These are phyloP conservation scores for Arabidopsis thaliana DNA, from an alignment of 345 rosid genomes.

Conservation along the genomic window DNA sequence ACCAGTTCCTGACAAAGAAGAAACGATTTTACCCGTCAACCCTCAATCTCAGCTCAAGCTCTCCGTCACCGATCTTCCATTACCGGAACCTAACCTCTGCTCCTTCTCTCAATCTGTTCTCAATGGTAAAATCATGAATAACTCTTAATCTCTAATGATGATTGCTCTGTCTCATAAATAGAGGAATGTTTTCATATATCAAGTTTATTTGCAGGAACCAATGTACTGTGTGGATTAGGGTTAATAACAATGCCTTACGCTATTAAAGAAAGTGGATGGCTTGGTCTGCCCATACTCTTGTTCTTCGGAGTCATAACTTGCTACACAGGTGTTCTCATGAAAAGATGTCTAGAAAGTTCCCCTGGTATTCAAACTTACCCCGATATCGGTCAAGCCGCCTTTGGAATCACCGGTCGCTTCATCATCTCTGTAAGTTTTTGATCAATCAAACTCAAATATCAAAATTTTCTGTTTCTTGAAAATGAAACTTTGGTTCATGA, in stretches of 20 bases:
- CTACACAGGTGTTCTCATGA: constrained; percentile 71
- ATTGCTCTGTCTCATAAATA: not conserved
- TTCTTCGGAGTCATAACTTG: constrained; percentile 60
- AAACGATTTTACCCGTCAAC: constrained; percentile 33
- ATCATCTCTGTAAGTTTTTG: constrained; percentile 57
- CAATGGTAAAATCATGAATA: constrained; percentile 54
- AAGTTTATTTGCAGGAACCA: constrained; percentile 57
- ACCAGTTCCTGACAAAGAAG: constrained; percentile 43
- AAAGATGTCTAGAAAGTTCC: constrained; percentile 74
- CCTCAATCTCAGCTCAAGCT: constrained; percentile 45
- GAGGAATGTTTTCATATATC: not conserved
- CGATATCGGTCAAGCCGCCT: constrained; percentile 91
- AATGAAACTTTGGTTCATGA: constrained; percentile 42
- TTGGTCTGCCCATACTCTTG: constrained; percentile 62
- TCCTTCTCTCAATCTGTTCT: constrained; percentile 65
- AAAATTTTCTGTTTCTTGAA: constrained; percentile 26
- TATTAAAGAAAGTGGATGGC: constrained; percentile 82
- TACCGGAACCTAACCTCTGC: constrained; percentile 45
- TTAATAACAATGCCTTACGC: constrained; percentile 76
- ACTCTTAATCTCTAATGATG: not conserved
- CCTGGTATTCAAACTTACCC: constrained; percentile 81
- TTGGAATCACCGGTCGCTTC: constrained; percentile 66
- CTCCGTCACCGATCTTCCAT: constrained; percentile 45
- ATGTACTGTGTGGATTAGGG: constrained; percentile 77
- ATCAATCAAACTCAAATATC: not conserved